phyloP scores from a whole-genome alignment of 441 rosid genomes.

The Arabidopsis hybrid region DNA sequence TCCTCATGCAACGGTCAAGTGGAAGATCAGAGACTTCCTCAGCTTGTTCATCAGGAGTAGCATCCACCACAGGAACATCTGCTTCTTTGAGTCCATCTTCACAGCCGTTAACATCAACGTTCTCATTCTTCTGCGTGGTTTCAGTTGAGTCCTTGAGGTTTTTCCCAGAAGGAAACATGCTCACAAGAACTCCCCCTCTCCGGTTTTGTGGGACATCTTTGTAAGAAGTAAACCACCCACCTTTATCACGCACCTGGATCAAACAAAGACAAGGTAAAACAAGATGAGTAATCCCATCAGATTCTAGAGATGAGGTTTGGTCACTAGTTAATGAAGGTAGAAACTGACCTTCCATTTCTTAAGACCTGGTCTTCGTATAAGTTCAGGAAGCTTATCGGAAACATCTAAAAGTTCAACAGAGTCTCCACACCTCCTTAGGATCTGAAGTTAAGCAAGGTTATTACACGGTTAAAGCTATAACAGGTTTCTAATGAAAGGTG shows the following conservation, averaged over 20 bases:
- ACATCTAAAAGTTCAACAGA: conserved; percentile 90
- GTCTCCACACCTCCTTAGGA: conserved; percentile 78
- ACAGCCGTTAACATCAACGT: conserved; percentile 40
- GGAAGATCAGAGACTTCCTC: conserved; percentile 82
- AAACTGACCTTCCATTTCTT: conserved; percentile 94
- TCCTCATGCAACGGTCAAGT: conserved; percentile 90
- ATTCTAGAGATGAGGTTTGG: conserved; percentile 4
- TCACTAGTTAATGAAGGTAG: conserved; percentile 32
- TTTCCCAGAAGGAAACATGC: conserved; percentile 93
- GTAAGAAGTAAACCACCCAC: conserved; percentile 74
- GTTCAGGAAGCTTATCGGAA: conserved; percentile 81
- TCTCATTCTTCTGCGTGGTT: conserved; percentile 48
- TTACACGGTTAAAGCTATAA: background rate
- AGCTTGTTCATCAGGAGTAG: conserved; percentile 46
- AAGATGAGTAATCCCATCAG: background rate
- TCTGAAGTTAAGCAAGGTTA: conserved; percentile 49
- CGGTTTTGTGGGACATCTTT: conserved; percentile 64
- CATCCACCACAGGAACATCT: conserved; percentile 45
- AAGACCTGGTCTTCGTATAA: conserved; percentile 85
- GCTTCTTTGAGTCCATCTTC: conserved; percentile 47
- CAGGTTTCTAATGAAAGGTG: background rate
- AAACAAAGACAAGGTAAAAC: conserved; percentile 36
- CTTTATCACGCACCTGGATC: conserved; percentile 78
- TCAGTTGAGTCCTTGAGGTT: conserved; percentile 45
- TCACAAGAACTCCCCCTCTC: conserved; percentile 63